Evolutionary conservation across 1,139 yeast species (phyloP).

Genomic region (Protomyces gravidus): DNA sequence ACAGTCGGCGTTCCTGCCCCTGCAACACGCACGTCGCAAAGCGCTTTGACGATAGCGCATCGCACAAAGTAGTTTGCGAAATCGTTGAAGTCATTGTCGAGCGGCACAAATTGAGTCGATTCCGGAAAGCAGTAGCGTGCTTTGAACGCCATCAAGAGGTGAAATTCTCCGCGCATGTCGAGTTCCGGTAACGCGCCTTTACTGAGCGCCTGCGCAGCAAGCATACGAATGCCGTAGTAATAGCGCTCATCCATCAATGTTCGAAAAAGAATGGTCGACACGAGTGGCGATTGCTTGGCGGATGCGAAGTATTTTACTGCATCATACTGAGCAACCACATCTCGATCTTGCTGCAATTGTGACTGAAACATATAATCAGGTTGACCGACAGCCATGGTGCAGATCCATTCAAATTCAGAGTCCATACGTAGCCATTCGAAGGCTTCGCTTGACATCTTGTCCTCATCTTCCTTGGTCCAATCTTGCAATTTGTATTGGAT

Average conservation of each 20-base stretch:
- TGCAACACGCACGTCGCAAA: slow-evolving; percentile 58
- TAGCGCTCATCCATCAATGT: slow-evolving; percentile 81
- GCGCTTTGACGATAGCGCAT: slow-evolving; percentile 60
- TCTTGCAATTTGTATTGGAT: slow-evolving; percentile 70
- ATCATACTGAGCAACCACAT: slow-evolving; percentile 90
- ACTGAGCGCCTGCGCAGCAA: slow-evolving; percentile 79
- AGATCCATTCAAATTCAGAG: slow-evolving; percentile 96
- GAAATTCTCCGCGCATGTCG: slow-evolving; percentile 66
- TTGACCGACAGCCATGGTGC: slow-evolving; percentile 71
- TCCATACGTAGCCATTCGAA: slow-evolving; percentile 97
- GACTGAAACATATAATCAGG: slow-evolving; percentile 95
- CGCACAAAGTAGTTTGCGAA: slow-evolving; percentile 64
- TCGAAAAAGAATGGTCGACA: slow-evolving; percentile 73
- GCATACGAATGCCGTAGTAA: slow-evolving; percentile 81
- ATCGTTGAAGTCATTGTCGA: slow-evolving; percentile 74
- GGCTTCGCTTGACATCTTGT: slow-evolving; percentile 67
- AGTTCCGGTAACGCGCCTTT: slow-evolving; percentile 59
- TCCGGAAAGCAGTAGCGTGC: slow-evolving; percentile 67
- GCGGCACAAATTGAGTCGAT: slow-evolving; percentile 53
- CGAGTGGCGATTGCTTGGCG: slow-evolving; percentile 56
- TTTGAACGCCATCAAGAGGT: slow-evolving; percentile 66
- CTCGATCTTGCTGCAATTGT: slow-evolving; percentile 89
- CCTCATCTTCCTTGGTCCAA: slow-evolving; percentile 70
- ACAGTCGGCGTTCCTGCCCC: slow-evolving; percentile 62
- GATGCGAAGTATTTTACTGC: slow-evolving; percentile 70